Base-by-base conservation (phyloP, 108 stramenopile species). In the Skeletonema menzelii region DNA sequence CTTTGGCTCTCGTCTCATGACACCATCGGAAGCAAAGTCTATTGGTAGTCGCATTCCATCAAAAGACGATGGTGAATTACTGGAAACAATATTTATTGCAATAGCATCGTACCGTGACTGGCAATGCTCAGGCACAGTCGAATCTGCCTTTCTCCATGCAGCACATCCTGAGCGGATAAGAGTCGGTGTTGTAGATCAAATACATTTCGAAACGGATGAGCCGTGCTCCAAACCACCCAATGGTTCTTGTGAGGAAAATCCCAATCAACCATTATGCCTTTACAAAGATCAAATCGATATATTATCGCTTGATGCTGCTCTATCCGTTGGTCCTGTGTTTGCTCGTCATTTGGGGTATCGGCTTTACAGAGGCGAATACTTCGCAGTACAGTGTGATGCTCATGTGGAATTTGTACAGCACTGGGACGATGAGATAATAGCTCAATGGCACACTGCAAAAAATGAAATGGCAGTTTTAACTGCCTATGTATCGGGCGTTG, bases 361-460 rank as follows among this genome's bases (percentile, higher is more conserved):
- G 14, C 71, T 93, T 57, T 96, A 96, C 67, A 80, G 91, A 59
- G 96, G 95, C 8, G 97, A 99, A 85, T 96, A 94, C 63, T 99
- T 94, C 82, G 97, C 95, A 27, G 91, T 99, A 90, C 96, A 97
- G 79, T 73, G 88, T 12, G 97, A 97, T 82, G 85, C 92, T 27
- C 98, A 99, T 77, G 94, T 96, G 31, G 86, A 87, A 32, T 96
- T 97, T 70, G 90, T 93, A 30, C 27, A 79, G 27, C 73, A 86
- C 53, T 99, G 98, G 98, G 98, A 99, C 57, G 65, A 58, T 19
- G 76, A 86, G 40, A 90, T 98, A 49, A 82, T 97, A 28, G 34
- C 76, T 4, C 95, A 97, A 72, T 94, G 91, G 88, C 44, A 82
- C 34, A 57, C 58, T 27, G 93, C 96, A 1, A 67, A 84, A 22